Base-by-base conservation (phyloP, 1,284 basidiomycete species). In the Boletus calvinii region DNA sequence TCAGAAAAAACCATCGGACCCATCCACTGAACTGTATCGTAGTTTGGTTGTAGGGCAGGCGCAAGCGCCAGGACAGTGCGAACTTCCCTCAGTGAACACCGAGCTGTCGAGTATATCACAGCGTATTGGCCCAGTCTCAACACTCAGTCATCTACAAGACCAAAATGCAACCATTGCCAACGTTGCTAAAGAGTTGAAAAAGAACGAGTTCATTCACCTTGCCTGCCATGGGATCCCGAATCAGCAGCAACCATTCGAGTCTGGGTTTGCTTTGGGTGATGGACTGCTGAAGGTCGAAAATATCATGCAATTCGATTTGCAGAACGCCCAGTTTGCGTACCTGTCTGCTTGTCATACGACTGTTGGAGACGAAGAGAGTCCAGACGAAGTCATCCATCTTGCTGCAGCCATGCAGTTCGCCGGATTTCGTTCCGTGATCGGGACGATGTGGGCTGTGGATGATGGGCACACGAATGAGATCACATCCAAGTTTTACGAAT, bases 31-130 rank as follows among this genome's bases (percentile, higher is more conserved):
- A 11, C 30, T 0, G 15, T 31, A 26, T 15, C 37, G 15, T 15
- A 55, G 62, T 32, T 32, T 57, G 24, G 43, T 50, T 9, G 37
- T 62, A 9, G 63, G 53, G n/a, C 43, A 58, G 34, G 45, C 59
- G 0, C 36, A 53, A 2, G 36, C 56, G 1, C 8, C 22, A 1
- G 43, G 36, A 9, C 32, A 35, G n/a, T 7, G 13, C 1, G 6
- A 17, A 8, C 50, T 57, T 9, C 6, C 2, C 1, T 42, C 26
- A 8, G 46, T 57, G 17, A 12, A 18, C 6, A 4, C 6, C 6
- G 54, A 50, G 20, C 13, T 52, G 4, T 38, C 38, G 7, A 22
- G 20, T 1, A 24, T 49, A 12, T n/a, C 39, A 4, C 26, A 38
- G n/a, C 43, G 18, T 1, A 6, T 59, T 3, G 18, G 5, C 0